Percentiles rank a stretch among this genome's conserved stretches.
Evolutionary conservation across 208 protist genomes (phyloP).

Genomic region (Lotmaria passim): DNA sequence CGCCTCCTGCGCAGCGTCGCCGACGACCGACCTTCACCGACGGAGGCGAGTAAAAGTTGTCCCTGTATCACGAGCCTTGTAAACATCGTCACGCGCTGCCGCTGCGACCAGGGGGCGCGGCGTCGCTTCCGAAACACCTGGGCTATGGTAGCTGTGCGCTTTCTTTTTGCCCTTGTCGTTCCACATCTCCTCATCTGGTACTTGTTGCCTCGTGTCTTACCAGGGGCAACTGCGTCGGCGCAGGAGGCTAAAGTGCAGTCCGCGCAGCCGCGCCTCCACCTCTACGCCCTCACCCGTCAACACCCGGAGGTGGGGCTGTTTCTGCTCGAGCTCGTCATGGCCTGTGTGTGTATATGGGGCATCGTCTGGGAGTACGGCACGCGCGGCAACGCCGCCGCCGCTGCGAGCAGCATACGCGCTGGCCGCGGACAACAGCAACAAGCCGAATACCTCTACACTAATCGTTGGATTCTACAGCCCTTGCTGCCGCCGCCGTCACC

Average conservation of each 20-base stretch:
- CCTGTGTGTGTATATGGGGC: not conserved
- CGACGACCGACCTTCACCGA: too few species aligned
- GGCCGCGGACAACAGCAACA: not conserved
- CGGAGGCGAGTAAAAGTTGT: too few species aligned
- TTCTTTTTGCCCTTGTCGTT: not conserved
- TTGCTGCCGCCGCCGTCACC: not conserved
- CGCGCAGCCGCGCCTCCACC: not conserved
- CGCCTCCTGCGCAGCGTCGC: too few species aligned
- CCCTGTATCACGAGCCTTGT: too few species aligned
- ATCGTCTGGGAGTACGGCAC: not conserved
- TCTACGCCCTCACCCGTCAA: slow-evolving; percentile 1
- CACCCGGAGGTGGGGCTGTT: slow-evolving; percentile 8
- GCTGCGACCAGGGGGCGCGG: too few species aligned
- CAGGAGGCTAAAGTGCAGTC: not conserved
- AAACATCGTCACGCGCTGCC: too few species aligned
- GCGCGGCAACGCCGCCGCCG: too few species aligned
- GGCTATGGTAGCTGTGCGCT: not conserved
- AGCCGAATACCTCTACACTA: not conserved
- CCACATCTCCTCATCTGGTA: slow-evolving; percentile 20
- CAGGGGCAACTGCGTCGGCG: not conserved
- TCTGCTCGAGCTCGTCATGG: not conserved
- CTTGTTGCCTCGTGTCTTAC: not conserved
- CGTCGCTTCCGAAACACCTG: too few species aligned
- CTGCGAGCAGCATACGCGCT: too few species aligned
- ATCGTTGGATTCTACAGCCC: slow-evolving; percentile 4